Conservation (phyloP, 352 stramenopile genomes). For the Phytophthora hibernalis region DNA sequence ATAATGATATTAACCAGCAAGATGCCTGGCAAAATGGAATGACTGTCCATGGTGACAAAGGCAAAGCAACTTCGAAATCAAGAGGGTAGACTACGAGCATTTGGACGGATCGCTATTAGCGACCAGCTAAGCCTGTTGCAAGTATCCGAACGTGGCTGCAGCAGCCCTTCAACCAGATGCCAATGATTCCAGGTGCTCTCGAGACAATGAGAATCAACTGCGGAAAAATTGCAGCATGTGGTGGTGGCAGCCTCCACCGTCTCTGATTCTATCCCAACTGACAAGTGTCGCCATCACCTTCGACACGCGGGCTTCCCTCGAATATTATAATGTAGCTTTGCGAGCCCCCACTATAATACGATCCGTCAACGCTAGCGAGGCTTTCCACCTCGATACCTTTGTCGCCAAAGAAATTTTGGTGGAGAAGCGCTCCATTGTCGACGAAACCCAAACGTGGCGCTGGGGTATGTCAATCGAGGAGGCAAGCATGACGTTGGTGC, state of each 20-base stretch:
- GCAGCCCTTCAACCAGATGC: constrained; percentile 16
- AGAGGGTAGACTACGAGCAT: too few species aligned
- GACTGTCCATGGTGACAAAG: too few species aligned
- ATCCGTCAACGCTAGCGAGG: not conserved
- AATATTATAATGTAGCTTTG: not conserved
- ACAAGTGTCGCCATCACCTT: not conserved
- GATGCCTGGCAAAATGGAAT: too few species aligned
- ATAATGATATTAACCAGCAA: too few species aligned
- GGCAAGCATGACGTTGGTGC: constrained; percentile 8
- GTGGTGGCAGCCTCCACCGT: not conserved
- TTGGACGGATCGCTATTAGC: too few species aligned
- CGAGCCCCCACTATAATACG: not conserved
- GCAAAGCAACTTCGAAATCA: too few species aligned
- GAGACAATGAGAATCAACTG: constrained; percentile 8
- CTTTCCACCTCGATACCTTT: constrained; percentile 1
- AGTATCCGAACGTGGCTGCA: constrained; percentile 15
- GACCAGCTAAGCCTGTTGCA: too few species aligned
- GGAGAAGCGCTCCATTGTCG: constrained; percentile 2
- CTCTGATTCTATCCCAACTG: constrained; percentile 3
- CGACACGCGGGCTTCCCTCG: not conserved
- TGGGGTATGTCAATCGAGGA: constrained; percentile 10
- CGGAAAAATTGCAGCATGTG: constrained; percentile 7
- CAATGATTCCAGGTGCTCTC: not conserved
- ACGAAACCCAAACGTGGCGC: constrained; percentile 8
- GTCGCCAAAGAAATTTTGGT: constrained; percentile 19